These are phyloP conservation scores for Barnettozyma californica DNA, from an alignment of 805 yeast species.

Conservation along the genomic window DNA sequence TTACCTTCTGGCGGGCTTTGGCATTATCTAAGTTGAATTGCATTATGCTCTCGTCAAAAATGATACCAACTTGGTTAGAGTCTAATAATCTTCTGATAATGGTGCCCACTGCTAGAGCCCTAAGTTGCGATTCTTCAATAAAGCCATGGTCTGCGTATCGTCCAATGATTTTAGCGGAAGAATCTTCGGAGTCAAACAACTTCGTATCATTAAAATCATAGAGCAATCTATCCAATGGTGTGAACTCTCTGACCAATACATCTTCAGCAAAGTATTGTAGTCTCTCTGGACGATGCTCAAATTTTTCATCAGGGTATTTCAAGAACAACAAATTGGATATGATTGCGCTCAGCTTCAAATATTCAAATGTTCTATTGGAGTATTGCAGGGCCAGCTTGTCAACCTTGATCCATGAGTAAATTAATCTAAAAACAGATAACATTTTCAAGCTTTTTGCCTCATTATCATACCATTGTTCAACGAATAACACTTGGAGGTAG, in stretches of 20 bases:
- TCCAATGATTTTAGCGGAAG: constrained; percentile 21
- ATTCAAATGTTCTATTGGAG: constrained; percentile 28
- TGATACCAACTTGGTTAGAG: constrained; percentile 26
- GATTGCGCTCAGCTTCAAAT: constrained; percentile 27
- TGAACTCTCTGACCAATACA: constrained; percentile 54
- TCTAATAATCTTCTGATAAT: constrained; percentile 27
- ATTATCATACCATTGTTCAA: constrained; percentile 26
- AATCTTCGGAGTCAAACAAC: constrained; percentile 14
- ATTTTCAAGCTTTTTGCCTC: constrained; percentile 16
- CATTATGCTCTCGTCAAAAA: constrained; percentile 17
- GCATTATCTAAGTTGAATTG: constrained; percentile 16
- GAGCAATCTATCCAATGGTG: constrained; percentile 46
- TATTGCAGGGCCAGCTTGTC: constrained; percentile 37
- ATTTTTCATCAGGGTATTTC: constrained; percentile 10
- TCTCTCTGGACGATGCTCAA: constrained; percentile 39
- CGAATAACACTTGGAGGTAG: constrained; percentile 28
- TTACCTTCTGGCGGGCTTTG: constrained; percentile 4
- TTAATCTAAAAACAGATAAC: constrained; percentile 41
- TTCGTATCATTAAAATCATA: constrained; percentile 53
- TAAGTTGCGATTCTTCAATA: constrained; percentile 27
- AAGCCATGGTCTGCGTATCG: constrained; percentile 23
- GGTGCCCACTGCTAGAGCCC: constrained; percentile 31
- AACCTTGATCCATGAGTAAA: constrained; percentile 53
- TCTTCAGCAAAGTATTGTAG: constrained; percentile 59
- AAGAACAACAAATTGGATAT: constrained; percentile 27